Base-by-base conservation (phyloP, 2,329 filamentous ascomycete species). In the Huntiella omanensis region DNA sequence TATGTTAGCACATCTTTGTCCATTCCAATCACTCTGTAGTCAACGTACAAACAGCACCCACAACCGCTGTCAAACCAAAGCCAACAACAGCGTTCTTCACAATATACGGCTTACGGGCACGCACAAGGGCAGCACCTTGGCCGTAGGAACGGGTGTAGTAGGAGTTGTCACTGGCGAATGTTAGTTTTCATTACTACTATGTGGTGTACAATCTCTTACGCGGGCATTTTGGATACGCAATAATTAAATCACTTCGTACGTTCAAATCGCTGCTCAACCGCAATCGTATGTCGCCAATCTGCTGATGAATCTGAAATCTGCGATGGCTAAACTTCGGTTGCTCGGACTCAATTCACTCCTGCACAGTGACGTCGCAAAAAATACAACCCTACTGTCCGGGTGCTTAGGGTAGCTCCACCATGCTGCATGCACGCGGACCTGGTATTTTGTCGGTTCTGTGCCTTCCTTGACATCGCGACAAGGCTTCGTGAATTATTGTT, bases 81-180 rank as follows among this genome's bases (percentile, higher is more conserved):
- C 91, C 91, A 1, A 86, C 85, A 50, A 88, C 56, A 22, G 80
- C 71, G 63, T 98, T 98, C 68, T 83, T 92, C 62, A 95, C 65
- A 36, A 98, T 71, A 62, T 92, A 98, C 43, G 91, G 91, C 55
- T 84, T 78, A 56, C 92, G 79, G 47, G 91, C 88, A 58, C 91
- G 83, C 60, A 95, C 80, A 53, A 98, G 77, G 47, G 92, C 83
- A 42, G 86, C 80, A 51, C 83, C 83, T 63, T 92, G 86, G 53
- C 82, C 79, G 65, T 83, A 83, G 58, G 82, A 73, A 59, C 79
- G 77, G 64, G 94, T 83, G 70, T 96, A 98, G 71, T 98, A 98
- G 17, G 48, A 49, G 22, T 49, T 32, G 16, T 49, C 45, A 32
- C 48, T 48, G 12, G 16, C 28, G 15, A 32, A 17, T 17, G 19